Evolutionary conservation across 139 green algal species (phyloP).

Genomic region (Parachlorella kessleri): DNA sequence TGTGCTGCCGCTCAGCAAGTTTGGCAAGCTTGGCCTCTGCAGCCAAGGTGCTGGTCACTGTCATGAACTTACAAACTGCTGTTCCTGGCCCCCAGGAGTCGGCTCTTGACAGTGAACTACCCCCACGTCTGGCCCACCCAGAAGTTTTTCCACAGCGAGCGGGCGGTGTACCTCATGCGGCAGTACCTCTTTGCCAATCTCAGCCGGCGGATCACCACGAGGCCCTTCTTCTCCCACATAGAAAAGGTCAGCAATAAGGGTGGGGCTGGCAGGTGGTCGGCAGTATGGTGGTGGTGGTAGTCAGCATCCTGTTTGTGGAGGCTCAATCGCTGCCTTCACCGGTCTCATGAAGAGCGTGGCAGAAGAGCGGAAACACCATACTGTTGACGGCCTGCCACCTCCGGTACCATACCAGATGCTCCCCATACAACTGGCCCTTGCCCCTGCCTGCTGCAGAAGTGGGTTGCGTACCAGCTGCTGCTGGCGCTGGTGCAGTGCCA

Average conservation of each 20-base stretch:
- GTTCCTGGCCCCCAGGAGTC: too few relatives aligned
- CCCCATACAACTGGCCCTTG: too few relatives aligned
- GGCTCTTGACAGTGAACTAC: slow-evolving; percentile 18
- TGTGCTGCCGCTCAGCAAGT: too few relatives aligned
- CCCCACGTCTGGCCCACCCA: slow-evolving; percentile 80
- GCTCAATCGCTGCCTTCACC: too few relatives aligned
- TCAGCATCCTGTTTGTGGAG: too few relatives aligned
- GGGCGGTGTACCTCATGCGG: slow-evolving; percentile 67
- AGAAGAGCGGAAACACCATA: too few relatives aligned
- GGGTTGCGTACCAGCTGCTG: slow-evolving; percentile 94
- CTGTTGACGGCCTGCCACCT: too few relatives aligned
- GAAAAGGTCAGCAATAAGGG: slow-evolving; percentile 86
- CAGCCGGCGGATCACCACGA: slow-evolving; percentile 86
- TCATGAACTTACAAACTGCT: too few relatives aligned
- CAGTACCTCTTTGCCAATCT: slow-evolving; percentile 89
- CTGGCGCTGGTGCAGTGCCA: slow-evolving; percentile 78
- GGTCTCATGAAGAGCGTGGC: too few relatives aligned
- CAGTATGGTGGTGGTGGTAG: background rate
- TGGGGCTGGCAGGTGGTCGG: background rate
- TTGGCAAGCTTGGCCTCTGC: too few relatives aligned
- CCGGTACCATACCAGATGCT: too few relatives aligned
- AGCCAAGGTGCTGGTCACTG: too few relatives aligned
- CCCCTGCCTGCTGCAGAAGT: slow-evolving; percentile 76
- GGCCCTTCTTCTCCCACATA: slow-evolving; percentile 88
- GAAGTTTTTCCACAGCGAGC: slow-evolving; percentile 22